Percentiles rank a stretch among this genome's conserved stretches.
phyloP scores from a whole-genome alignment of 75 land plant species.

The Pinus taeda region DNA sequence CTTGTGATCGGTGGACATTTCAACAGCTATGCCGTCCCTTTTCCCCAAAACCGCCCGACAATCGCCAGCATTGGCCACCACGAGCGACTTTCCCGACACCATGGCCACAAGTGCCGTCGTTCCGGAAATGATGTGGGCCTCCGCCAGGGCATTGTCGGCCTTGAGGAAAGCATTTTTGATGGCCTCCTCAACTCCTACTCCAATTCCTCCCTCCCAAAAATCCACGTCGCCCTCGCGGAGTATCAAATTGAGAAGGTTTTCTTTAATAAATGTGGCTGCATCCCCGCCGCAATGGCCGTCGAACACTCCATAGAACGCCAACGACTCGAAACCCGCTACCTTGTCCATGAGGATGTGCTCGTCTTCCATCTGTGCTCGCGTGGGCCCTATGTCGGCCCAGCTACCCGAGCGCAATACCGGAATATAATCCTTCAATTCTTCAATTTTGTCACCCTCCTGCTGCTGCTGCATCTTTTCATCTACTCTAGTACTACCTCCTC shows the following conservation, averaged over 20 bases:
- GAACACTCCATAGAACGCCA: not conserved
- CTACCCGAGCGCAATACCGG: slow-evolving; percentile 29
- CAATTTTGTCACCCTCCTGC: not conserved
- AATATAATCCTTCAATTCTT: slow-evolving; percentile 6
- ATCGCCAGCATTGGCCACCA: slow-evolving; percentile 11
- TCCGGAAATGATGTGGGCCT: not conserved
- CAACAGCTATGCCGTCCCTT: slow-evolving; percentile 3
- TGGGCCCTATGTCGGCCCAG: slow-evolving; percentile 18
- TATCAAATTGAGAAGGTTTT: slow-evolving; percentile 8
- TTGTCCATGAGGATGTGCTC: slow-evolving; percentile 32
- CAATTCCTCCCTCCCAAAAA: not conserved
- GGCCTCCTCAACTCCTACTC: not conserved
- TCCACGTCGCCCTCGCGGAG: not conserved
- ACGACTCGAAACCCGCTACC: not conserved
- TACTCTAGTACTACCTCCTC: no score
- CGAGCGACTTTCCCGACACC: slow-evolving; percentile 7
- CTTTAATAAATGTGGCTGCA: slow-evolving; percentile 14
- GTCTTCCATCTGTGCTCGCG: slow-evolving; percentile 27
- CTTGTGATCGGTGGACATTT: slow-evolving; percentile 16
- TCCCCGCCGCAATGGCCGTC: slow-evolving; percentile 18
- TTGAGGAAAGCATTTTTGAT: not conserved
- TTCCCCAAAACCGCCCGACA: slow-evolving; percentile 12
- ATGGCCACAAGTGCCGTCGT: slow-evolving; percentile 14
- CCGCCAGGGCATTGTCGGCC: not conserved
- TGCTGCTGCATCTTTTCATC: no score